Percentiles rank a stretch among this genome's conserved stretches.
phyloP scores from a whole-genome alignment of 2,329 filamentous ascomycete genomes.

The Coniochaeta pulveracea region DNA sequence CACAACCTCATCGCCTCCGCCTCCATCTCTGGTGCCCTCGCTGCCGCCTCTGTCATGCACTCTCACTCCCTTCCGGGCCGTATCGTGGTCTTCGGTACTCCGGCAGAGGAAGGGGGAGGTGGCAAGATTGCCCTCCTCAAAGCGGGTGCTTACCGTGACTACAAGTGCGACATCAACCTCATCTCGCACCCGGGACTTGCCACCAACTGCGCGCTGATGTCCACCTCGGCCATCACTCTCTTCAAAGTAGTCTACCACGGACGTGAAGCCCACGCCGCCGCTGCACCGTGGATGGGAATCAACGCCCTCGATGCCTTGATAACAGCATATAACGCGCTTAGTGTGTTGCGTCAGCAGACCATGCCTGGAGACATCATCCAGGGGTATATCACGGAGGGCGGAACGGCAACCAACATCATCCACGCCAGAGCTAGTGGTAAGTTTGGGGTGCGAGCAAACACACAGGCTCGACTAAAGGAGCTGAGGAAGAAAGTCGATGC shows the following conservation, averaged over 20 bases:
- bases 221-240: conserved; percentile 37
- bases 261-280: conserved; percentile 42
- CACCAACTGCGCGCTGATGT: conserved; percentile 32
- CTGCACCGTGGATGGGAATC: conserved; percentile 45
- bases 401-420: conserved; percentile 43
- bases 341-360: conserved; percentile 43
- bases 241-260: conserved; percentile 42
- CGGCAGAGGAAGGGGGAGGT: conserved; percentile 40
- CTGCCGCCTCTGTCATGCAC: conserved; percentile 30
- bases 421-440: conserved; percentile 34
- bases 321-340: conserved; percentile 33
- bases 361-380: conserved; percentile 37
- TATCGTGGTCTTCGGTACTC: conserved; percentile 37
- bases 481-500: conserved; percentile 28
- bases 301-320: conserved; percentile 49
- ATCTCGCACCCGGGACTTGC: conserved; percentile 31
- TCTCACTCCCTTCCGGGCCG: conserved; percentile 28
- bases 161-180: conserved; percentile 24
- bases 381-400: conserved; percentile 40
- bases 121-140: conserved; percentile 35
- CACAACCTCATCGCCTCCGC: conserved; percentile 42
- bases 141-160: conserved; percentile 29
- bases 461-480: conserved; percentile 24
- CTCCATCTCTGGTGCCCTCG: conserved; percentile 33
- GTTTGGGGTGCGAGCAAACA: conserved; percentile 32